Base-by-base conservation (phyloP, 2,329 filamentous ascomycete species). In the Fusarium compactum region DNA sequence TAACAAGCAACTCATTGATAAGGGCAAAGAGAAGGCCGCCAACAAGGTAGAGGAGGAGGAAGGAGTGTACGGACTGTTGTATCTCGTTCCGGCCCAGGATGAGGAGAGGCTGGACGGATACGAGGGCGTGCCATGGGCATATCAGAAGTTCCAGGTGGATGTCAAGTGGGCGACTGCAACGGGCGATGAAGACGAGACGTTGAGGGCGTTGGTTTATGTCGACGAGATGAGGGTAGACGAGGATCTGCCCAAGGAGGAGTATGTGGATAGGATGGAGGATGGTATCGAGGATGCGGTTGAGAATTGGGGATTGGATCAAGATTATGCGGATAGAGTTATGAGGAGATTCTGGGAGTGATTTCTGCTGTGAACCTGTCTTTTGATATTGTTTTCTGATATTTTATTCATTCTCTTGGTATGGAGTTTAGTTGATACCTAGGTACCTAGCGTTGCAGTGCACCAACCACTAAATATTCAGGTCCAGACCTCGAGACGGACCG, bases 111-210 rank as follows among this genome's bases (percentile, higher is more conserved):
- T 91, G 0, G 89, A 91, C 73, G 51, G 58, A 0, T 87, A 85
- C 70, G 90, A 93, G 78, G 90, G 89, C 43, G 90, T 92, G 1
- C 88, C 89, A 0, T 72, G 75, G n/a, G 85, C 85, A 2, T 92
- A 92, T 74, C 83, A 84, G 46, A 91, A 91, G 76, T 68, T 69
- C 53, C 69, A 73, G 45, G 70, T 78, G 38, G 80, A 85, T 41
- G 73, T 79, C 24, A 68, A 67, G 24, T 77, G 77, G 75, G 74
- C 75, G 30, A 63, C 70, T 16, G 69, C 65, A 29, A 52, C 71
- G 68, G 56, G 71, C 65, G 62, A 73, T 7, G 58, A 75, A 20
- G 70, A 71, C 22, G 72, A 70, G 60, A 58, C 69, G 41, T 57
- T 80, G 8, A 69, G 65, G 47, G 85, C 86, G 76, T 79, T 92